Evolutionary conservation across 208 protist genomes (phyloP).

Genomic region (Acanthamoeba rhysodes): DNA sequence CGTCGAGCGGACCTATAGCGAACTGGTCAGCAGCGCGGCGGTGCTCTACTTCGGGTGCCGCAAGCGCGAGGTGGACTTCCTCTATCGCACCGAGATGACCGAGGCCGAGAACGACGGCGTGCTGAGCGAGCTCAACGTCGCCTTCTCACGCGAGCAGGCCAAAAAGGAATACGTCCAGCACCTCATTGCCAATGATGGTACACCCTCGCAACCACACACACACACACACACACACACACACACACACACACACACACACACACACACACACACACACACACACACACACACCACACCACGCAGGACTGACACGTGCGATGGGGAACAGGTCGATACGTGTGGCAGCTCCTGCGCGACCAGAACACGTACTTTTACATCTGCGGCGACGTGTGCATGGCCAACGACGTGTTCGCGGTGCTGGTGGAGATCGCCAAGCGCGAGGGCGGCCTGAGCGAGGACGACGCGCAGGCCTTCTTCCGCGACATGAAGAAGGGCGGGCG

Average conservation of each 20-base stretch:
- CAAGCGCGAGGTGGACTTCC: conserved; percentile 14
- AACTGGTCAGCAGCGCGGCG: background rate
- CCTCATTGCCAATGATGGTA: background rate
- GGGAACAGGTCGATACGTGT: background rate
- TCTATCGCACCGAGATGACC: background rate
- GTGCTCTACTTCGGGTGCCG: background rate
- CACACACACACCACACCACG: background rate
- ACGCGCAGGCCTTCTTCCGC: conserved; percentile 26
- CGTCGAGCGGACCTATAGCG: too few species aligned
- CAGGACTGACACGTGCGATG: background rate
- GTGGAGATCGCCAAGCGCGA: conserved; percentile 10
- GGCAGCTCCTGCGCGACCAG: background rate
- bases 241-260: too few species aligned
- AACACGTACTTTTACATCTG: conserved; percentile 30
- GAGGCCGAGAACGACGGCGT: conserved; percentile 17
- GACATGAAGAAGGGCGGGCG: conserved; percentile 9
- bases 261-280: too few species aligned
- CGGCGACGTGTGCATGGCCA: conserved; percentile 25
- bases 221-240: too few species aligned
- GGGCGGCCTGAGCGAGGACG: background rate
- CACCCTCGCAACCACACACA: background rate
- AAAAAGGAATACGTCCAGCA: background rate
- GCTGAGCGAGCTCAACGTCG: conserved; percentile 6
- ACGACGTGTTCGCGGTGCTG: background rate
- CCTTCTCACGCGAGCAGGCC: conserved; percentile 14